Percentiles rank a stretch among this genome's conserved stretches.
Conservation (phyloP, 768 basidiomycete species). For the Rubroboletus pulcherrimus region DNA sequence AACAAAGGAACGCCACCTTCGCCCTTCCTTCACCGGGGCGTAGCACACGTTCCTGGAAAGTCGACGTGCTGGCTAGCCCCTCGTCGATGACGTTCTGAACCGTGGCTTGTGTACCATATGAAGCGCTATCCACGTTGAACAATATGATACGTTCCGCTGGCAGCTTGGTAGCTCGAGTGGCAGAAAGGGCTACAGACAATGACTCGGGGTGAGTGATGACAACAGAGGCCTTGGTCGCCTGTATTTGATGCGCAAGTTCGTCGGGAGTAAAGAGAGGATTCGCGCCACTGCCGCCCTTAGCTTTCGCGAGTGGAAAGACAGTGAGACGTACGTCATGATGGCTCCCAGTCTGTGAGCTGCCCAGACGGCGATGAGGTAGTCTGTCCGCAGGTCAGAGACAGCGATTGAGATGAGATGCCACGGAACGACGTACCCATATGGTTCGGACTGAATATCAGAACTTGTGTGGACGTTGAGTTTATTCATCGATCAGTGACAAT, state of each 20-base stretch:
- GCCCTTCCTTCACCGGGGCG: conserved; percentile 58
- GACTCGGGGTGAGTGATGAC: conserved; percentile 47
- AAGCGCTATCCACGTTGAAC: conserved; percentile 29
- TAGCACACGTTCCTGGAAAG: conserved; percentile 50
- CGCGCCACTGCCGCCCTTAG: conserved; percentile 43
- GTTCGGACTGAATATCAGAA: conserved; percentile 63
- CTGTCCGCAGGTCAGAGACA: conserved; percentile 23
- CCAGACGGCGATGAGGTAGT: conserved; percentile 55
- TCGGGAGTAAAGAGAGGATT: conserved; percentile 58
- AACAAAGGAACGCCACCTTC: conserved; percentile 67
- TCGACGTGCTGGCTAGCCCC: conserved; percentile 38
- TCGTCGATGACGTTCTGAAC: conserved; percentile 47
- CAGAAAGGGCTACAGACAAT: conserved; percentile 41
- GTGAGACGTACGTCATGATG: conserved; percentile 48
- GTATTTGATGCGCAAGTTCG: conserved; percentile 58
- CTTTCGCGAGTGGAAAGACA: background rate
- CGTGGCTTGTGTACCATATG: conserved; percentile 25
- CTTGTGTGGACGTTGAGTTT: conserved; percentile 32
- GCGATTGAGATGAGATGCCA: background rate
- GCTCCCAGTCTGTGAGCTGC: conserved; percentile 55
- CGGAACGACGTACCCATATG: conserved; percentile 47
- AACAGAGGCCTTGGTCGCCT: conserved; percentile 43
- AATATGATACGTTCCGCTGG: conserved; percentile 43
- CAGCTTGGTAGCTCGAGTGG: conserved; percentile 40
- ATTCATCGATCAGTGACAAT: background rate